Conservation (phyloP, 441 rosid genomes). For the Gossypium lobatum region DNA sequence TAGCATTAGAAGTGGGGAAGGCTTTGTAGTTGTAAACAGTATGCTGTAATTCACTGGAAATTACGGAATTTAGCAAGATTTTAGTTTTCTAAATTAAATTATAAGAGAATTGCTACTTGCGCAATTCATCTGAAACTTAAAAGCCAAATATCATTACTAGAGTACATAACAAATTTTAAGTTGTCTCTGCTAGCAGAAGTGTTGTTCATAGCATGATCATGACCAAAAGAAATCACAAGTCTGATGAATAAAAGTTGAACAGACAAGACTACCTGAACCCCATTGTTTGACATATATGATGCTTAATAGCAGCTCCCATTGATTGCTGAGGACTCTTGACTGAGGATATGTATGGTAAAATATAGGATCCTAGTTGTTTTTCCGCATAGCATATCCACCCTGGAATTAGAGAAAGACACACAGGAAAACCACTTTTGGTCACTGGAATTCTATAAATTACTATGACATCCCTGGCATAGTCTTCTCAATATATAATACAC, state of each 20-base stretch:
- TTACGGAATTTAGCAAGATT: neutral
- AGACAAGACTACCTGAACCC: constrained; percentile 54
- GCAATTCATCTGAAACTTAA: neutral
- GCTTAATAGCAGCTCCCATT: constrained; percentile 76
- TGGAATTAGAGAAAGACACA: constrained; percentile 28
- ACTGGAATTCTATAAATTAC: neutral
- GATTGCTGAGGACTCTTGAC: constrained; percentile 97
- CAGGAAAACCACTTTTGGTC: neutral
- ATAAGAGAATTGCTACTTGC: neutral
- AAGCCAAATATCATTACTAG: neutral
- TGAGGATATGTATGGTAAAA: constrained; percentile 76
- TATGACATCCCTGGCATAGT: neutral
- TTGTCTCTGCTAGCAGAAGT: neutral
- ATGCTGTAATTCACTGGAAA: neutral
- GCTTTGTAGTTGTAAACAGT: neutral
- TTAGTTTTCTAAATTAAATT: neutral
- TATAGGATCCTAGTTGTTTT: constrained; percentile 75
- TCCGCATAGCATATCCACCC: constrained; percentile 99
- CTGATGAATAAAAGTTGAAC: neutral
- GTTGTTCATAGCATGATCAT: neutral
- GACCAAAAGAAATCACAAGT: neutral
- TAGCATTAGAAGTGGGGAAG: neutral
- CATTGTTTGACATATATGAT: constrained; percentile 53
- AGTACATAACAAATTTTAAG: neutral
- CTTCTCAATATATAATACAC: neutral